phyloP scores from a whole-genome alignment of 1,139 yeast species.

The Zygosaccharomyces sapae region DNA sequence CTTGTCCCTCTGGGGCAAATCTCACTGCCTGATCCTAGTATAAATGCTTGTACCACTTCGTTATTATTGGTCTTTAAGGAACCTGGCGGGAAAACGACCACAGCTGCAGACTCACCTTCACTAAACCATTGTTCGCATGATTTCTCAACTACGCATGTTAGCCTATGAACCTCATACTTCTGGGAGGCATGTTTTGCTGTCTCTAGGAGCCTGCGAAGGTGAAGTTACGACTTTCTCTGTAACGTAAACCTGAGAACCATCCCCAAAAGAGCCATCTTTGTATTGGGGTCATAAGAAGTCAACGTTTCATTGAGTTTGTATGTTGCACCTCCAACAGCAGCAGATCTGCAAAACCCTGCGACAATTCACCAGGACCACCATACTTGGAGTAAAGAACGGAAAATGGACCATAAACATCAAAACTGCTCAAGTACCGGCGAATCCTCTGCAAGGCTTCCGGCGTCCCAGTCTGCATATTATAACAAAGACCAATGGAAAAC shows the following conservation, averaged over 20 bases:
- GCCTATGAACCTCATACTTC: conserved; percentile 58
- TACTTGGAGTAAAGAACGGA: conserved; percentile 89
- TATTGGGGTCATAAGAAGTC: conserved; percentile 57
- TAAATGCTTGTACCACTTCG: conserved; percentile 76
- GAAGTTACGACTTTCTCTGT: conserved; percentile 71
- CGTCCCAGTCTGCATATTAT: conserved; percentile 55
- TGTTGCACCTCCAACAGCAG: conserved; percentile 98
- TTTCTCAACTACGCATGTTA: conserved; percentile 78
- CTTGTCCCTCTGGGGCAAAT: conserved; percentile 83
- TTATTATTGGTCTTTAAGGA: conserved; percentile 65
- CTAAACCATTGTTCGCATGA: conserved; percentile 91
- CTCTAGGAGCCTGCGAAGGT: conserved; percentile 63
- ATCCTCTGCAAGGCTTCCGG: conserved; percentile 75
- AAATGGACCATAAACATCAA: conserved; percentile 90
- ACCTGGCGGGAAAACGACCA: conserved; percentile 88
- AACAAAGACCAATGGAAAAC: conserved; percentile 78
- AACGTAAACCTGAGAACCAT: conserved; percentile 69
- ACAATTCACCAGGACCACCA: conserved; percentile 94
- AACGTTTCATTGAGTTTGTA: conserved; percentile 74
- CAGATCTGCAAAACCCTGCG: conserved; percentile 97
- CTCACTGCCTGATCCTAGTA: conserved; percentile 83
- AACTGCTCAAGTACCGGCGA: conserved; percentile 76
- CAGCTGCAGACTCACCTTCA: conserved; percentile 75
- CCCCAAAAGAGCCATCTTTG: conserved; percentile 70
- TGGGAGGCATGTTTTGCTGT: conserved; percentile 38